phyloP scores from a whole-genome alignment of 495 filamentous ascomycete genomes.

The Aspergillus saccharolyticus region DNA sequence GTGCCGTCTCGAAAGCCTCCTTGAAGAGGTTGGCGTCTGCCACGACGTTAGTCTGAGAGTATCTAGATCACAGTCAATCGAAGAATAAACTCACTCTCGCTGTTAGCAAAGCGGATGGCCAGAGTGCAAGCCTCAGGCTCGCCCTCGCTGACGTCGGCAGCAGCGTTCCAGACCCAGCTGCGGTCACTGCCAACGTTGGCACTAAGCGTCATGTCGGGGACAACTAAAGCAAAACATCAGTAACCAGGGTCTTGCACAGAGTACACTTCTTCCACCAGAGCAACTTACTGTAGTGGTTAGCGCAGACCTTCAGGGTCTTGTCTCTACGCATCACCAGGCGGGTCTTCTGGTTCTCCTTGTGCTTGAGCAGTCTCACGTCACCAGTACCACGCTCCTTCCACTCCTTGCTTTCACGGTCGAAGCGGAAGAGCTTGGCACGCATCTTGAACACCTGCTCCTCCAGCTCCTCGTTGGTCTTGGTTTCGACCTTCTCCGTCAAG shows the following conservation, averaged over 20 bases:
- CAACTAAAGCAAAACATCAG: constrained; percentile 55
- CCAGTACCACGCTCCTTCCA: constrained; percentile 99
- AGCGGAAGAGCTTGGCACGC: constrained; percentile 99
- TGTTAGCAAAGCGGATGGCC: constrained; percentile 96
- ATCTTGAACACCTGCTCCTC: constrained; percentile 99
- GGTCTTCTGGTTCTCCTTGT: constrained; percentile 97
- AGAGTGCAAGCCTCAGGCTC: constrained; percentile 94
- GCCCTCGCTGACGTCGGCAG: constrained; percentile 96
- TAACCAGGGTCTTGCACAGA: constrained; percentile 5
- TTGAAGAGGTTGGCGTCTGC: constrained; percentile 95
- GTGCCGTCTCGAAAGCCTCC: constrained; percentile 95
- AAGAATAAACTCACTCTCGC: constrained; percentile 70
- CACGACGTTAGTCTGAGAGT: constrained; percentile 14
- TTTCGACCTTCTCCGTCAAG: constrained; percentile 92
- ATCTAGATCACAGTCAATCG: neutral
- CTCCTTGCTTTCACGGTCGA: constrained; percentile 80
- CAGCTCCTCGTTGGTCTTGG: constrained; percentile 96
- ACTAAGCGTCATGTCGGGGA: constrained; percentile 97
- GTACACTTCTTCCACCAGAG: neutral
- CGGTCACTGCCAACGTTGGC: constrained; percentile 97
- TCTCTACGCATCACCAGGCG: constrained; percentile 97
- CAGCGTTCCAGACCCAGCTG: constrained; percentile 99
- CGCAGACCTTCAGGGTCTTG: constrained; percentile 99
- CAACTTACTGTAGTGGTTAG: constrained; percentile 95
- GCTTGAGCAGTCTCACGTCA: constrained; percentile 93